phyloP scores from a whole-genome alignment of 176 grass and related monocot species.

The Carex myosuroides region DNA sequence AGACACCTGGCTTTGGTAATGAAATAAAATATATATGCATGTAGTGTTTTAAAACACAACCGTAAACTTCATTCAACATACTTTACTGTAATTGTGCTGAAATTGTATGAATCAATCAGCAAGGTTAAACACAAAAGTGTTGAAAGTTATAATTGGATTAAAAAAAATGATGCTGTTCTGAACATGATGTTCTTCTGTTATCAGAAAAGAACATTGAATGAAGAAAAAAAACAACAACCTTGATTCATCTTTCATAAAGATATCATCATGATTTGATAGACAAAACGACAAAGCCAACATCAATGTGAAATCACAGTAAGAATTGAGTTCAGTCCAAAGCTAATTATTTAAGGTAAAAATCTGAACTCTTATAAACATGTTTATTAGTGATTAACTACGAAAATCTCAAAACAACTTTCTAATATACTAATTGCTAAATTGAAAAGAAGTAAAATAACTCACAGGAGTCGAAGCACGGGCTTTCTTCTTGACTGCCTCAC shows the following conservation, averaged over 20 bases:
- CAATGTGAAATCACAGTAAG: not conserved
- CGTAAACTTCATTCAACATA: not conserved
- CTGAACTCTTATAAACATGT: not conserved
- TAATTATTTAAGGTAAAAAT: not conserved
- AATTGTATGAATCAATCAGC: not conserved
- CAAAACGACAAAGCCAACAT: not conserved
- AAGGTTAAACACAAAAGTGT: not conserved
- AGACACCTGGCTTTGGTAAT: not conserved
- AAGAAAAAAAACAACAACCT: not conserved
- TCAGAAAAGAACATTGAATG: not conserved
- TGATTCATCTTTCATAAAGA: not conserved
- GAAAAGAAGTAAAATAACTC: slow-evolving; percentile 1
- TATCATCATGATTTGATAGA: not conserved
- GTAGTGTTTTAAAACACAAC: not conserved
- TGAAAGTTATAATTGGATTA: not conserved
- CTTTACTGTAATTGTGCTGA: not conserved
- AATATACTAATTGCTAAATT: not conserved
- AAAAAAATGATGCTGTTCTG: not conserved
- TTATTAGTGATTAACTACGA: not conserved
- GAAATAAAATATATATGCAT: not conserved
- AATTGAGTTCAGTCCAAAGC: not conserved
- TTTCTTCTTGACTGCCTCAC: slow-evolving; percentile 34
- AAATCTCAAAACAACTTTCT: not conserved
- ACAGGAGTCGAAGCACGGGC: slow-evolving; percentile 26
- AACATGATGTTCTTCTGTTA: not conserved